phyloP scores from a whole-genome alignment of 2,329 filamentous ascomycete species.

The Fusarium cicatricum region DNA sequence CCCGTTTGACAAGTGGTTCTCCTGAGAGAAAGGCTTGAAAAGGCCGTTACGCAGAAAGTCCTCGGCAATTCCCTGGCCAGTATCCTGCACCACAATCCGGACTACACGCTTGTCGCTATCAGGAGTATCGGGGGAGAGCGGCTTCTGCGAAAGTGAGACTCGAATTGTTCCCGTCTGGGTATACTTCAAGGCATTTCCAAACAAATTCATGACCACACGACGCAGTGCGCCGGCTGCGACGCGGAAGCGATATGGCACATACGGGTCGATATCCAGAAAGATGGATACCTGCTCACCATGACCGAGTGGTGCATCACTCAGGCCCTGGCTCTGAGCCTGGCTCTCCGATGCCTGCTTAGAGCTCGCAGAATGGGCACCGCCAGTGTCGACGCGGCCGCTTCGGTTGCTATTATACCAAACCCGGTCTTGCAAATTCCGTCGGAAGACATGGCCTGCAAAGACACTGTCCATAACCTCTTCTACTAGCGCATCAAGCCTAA shows the following conservation, averaged over 20 bases:
- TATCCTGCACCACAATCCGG: constrained; percentile 64
- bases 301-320: constrained; percentile 17
- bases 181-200: constrained; percentile 70
- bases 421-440: constrained; percentile 22
- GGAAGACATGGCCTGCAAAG: constrained; percentile 32
- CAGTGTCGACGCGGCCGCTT: neutral
- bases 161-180: constrained; percentile 51
- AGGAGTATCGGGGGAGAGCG: neutral
- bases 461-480: constrained; percentile 39
- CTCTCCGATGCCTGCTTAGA: neutral
- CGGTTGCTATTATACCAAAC: constrained; percentile 17
- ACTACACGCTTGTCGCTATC: constrained; percentile 20
- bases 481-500: constrained; percentile 27
- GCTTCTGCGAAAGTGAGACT: constrained; percentile 39
- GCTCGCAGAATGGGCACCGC: neutral
- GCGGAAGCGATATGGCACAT: constrained; percentile 59
- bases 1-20: constrained; percentile 66
- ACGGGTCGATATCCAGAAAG: constrained; percentile 52
- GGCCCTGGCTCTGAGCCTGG: neutral
- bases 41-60: constrained; percentile 70
- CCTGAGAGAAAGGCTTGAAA: constrained; percentile 71
- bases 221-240: constrained; percentile 60
- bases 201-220: constrained; percentile 68
- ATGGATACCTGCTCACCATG: constrained; percentile 35
- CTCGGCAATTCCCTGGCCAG: constrained; percentile 70